These are phyloP conservation scores for Mucor mucedo DNA, from an alignment of 371 early-diverging fungal genomes.

Conservation along the genomic window DNA sequence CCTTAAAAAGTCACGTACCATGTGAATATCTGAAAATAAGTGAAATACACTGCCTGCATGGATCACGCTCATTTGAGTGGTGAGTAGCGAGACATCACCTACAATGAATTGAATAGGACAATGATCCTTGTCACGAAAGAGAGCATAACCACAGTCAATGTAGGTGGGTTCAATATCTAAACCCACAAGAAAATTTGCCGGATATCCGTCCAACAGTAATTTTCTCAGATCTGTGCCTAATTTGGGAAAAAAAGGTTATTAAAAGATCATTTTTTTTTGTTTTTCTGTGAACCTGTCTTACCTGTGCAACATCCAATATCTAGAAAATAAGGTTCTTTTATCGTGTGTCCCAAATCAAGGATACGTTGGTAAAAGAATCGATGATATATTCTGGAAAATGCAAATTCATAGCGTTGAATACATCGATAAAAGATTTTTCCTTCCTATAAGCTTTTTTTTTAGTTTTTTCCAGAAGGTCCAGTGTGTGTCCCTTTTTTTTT, in stretches of 20 bases:
- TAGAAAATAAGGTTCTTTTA: conserved; percentile 32
- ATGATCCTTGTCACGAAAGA: conserved; percentile 34
- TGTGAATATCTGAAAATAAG: conserved; percentile 29
- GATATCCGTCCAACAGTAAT: conserved; percentile 47
- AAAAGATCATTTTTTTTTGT: background rate
- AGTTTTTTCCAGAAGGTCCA: too few species aligned
- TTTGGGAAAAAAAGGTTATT: background rate
- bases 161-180: conserved; percentile 36
- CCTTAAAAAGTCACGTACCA: conserved; percentile 20
- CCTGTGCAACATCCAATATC: conserved; percentile 58
- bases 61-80: conserved; percentile 22
- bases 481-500: background rate
- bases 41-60: conserved; percentile 50
- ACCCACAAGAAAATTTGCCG: conserved; percentile 37
- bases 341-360: conserved; percentile 28
- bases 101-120: conserved; percentile 36
- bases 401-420: conserved; percentile 44
- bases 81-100: conserved; percentile 27
- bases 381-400: conserved; percentile 34
- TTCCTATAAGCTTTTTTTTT: conserved; percentile 8
- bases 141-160: conserved; percentile 42
- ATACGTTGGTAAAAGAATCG: conserved; percentile 45
- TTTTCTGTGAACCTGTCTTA: conserved; percentile 5
- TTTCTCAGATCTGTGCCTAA: conserved; percentile 50
- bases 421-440: conserved; percentile 39